A percentile compares a stretch with the other conserved stretches of the same genome.
Evolutionary conservation across 257 asterid species (phyloP).

Genomic region (Rehmannia glutinosa): DNA sequence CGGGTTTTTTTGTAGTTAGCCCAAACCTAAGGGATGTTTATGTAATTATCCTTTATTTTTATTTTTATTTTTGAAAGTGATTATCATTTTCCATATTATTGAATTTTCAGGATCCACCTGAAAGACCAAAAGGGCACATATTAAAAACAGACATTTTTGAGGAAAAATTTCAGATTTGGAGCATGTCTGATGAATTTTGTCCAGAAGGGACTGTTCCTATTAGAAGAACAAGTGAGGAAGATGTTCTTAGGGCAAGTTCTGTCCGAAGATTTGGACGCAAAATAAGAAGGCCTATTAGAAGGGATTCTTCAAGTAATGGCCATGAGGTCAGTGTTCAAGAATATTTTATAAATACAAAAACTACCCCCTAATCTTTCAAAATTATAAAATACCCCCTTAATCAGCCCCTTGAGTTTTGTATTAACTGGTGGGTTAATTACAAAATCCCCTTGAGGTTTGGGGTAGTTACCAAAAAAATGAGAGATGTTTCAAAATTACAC

Average conservation of each 20-base stretch:
- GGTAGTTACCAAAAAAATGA: too few species aligned
- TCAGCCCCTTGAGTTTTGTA: too few species aligned
- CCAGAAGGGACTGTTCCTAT: conserved; percentile 81
- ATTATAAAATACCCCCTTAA: too few species aligned
- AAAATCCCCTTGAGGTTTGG: too few species aligned
- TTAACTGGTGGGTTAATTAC: too few species aligned
- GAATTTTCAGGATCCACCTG: conserved; percentile 68
- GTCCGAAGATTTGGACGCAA: conserved; percentile 65
- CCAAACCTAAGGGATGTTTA: too few species aligned
- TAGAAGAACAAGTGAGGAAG: conserved; percentile 68
- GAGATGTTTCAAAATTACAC: too few species aligned
- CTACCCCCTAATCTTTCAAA: too few species aligned
- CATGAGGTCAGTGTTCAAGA: conserved; percentile 59
- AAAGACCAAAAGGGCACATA: conserved; percentile 59
- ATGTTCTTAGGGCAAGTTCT: conserved; percentile 59
- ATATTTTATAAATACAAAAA: neutral
- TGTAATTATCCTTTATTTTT: too few species aligned
- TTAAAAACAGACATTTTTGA: conserved; percentile 22
- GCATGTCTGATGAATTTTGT: conserved; percentile 58
- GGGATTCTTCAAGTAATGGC: conserved; percentile 71
- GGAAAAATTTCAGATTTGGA: conserved; percentile 74
- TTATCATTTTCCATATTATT: neutral
- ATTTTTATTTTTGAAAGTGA: too few species aligned
- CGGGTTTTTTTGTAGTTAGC: too few species aligned
- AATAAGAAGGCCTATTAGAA: conserved; percentile 46